Base-by-base conservation (phyloP, 2,329 filamentous ascomycete species). In the Ceratocystis harringtonii region DNA sequence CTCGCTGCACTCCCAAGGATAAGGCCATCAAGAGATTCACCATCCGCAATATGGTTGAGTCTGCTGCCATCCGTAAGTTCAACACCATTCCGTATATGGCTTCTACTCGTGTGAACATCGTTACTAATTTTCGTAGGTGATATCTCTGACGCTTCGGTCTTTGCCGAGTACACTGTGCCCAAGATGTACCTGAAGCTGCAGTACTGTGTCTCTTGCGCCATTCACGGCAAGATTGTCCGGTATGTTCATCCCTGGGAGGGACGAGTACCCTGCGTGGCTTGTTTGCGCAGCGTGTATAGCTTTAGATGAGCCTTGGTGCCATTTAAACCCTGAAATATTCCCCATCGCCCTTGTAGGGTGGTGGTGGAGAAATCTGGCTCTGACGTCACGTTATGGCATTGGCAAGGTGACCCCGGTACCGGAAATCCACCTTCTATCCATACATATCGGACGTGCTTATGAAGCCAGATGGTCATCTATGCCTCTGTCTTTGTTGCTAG, bases 141-240 rank as follows among this genome's bases (percentile, higher is more conserved):
- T 90, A 99, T 99, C 83, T 96, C 92, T 72, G 94, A 99, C 79
- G 94, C 95, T 76, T 97, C 94, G 76, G 94, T 99, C 81, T 99
- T 97, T 83, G 80, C 89, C 76, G 94, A 99, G 84, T 99, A 99
- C 86, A 92, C 91, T 74, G 92, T 99, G 76, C 94, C 94, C 82
- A 99, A 99, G 90, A 99, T 99, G 95, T 99, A 99, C 90, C 85
- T 99, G 82, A 99, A 99, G 89, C 88, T 99, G 79, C 94, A 99
- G 85, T 99, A 99, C 90, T 99, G 94, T 81, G 94, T 99, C 78
- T 97, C 92, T 81, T 99, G 94, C 83, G 94, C 94, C 77, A 99
- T 99, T 73, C 94, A 99, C 86, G 94, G 94, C 86, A 99, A 99
- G 89, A 99, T 99, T 80, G 95, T 99, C 81, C 92, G 94, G 92